Percentiles rank a stretch among this genome's conserved stretches.
Conservation (phyloP, 345 rosid genomes). For the Murraya koenigii region DNA sequence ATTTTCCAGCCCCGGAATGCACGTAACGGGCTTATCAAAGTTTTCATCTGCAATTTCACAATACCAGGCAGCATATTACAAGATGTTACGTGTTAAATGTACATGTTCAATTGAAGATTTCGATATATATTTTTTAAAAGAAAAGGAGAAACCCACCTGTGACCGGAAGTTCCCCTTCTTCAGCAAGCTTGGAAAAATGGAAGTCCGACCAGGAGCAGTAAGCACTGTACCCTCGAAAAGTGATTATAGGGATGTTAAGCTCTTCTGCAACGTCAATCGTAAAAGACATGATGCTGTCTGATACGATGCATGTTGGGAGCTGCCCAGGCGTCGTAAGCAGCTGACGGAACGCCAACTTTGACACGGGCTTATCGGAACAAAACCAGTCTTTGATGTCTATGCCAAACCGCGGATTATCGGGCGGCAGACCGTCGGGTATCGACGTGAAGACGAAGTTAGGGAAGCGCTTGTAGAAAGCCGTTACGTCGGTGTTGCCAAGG, state of each 20-base stretch:
- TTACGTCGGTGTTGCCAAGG: constrained; percentile 17
- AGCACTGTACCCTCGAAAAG: constrained; percentile 33
- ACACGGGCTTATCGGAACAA: background rate
- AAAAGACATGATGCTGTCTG: constrained; percentile 35
- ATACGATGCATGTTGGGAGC: constrained; percentile 29
- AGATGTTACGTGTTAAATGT: background rate
- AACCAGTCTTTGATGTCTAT: constrained; percentile 12
- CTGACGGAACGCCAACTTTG: constrained; percentile 11
- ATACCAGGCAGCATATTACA: no score
- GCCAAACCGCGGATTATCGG: constrained; percentile 21
- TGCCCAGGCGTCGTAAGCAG: constrained; percentile 6
- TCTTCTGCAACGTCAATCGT: constrained; percentile 34
- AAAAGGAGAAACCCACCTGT: constrained; percentile 17
- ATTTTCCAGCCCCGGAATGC: background rate
- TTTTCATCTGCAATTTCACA: background rate
- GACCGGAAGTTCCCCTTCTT: constrained; percentile 40
- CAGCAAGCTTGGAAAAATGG: constrained; percentile 31
- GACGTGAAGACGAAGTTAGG: constrained; percentile 32
- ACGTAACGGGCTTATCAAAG: background rate
- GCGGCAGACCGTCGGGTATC: constrained; percentile 26
- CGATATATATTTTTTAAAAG: no score
- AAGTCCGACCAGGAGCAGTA: constrained; percentile 31
- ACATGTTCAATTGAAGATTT: no score
- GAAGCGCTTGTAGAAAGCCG: constrained; percentile 26
- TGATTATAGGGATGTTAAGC: constrained; percentile 26